Base-by-base conservation (phyloP, 2,329 filamentous ascomycete genomes). In the Calcarisporium arbuscula region DNA sequence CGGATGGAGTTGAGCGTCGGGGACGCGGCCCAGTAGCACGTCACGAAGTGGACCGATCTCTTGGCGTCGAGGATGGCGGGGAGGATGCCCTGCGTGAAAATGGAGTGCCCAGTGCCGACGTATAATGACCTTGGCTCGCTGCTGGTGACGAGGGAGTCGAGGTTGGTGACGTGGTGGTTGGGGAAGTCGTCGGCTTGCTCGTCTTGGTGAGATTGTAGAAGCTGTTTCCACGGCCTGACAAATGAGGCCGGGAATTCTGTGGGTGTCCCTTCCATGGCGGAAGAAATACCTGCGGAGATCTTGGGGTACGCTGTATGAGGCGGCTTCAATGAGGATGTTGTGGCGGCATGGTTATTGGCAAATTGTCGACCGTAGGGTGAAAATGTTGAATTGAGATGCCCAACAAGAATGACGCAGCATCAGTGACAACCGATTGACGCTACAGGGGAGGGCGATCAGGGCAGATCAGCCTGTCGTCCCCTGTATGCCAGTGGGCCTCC, bases 11-110 rank as follows among this genome's bases (percentile, higher is more conserved):
- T 61, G 14, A 80, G 64, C 0, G 77, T 80, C 2, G 68, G 57
- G 0, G 84, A 89, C 0, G 65, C 62, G 0, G 85, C 79, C 84
- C 85, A 89, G 59, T 89, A 92, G 57, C 85, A 90, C 8, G 85
- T 90, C 6, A 88, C 82, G 27, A 92, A 68, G 39, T 88, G 74
- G 19, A 89, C 63, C 48, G 87, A 84, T 30, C 68, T 60, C 22
- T 70, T 63, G 3, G 84, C 79, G 1, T 60, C 52, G 5, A 74
- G 59, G 4, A 89, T 69, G 8, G 77, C 74, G 2, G 82, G 76
- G 1, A 81, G 58, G 6, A 87, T 63, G 4, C 64, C 60, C 25
- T 64, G 60, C 0, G 66, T 65, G 46, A 70, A 78, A 19, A 81
- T 67, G 5, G 68, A 70, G 14, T 68, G 61, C 6, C 78, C 77